phyloP scores from a whole-genome alignment of 192 early-diverging fungal species.

The Endogone sp. region DNA sequence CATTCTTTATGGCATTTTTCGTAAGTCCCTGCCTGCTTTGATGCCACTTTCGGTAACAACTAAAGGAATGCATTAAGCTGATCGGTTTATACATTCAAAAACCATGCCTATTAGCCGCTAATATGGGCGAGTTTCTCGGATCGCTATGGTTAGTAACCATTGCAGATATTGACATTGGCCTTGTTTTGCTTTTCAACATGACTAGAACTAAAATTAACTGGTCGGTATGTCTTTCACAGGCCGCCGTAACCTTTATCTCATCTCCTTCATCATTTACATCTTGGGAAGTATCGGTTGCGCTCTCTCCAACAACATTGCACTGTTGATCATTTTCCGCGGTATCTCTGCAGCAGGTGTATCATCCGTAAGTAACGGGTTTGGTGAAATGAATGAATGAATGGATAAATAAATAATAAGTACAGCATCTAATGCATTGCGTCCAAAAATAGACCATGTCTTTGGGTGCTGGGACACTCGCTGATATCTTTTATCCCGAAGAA shows the following conservation, averaged over 20 bases:
- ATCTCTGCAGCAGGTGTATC: not conserved
- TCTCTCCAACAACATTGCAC: slow-evolving; percentile 11
- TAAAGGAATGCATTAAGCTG: no score
- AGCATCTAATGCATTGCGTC: no score
- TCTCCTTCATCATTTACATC: slow-evolving; percentile 21
- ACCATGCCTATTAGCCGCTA: slow-evolving; percentile 16
- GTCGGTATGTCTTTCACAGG: no score
- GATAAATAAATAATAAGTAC: no score
- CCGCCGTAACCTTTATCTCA: slow-evolving; percentile 22
- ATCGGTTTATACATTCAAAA: not conserved
- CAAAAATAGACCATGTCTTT: no score
- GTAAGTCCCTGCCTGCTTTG: not conserved
- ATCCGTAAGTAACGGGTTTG: no score
- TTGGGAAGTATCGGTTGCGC: slow-evolving; percentile 21
- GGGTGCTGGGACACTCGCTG: slow-evolving; percentile 30
- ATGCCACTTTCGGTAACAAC: no score
- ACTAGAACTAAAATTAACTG: no score
- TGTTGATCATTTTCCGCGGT: slow-evolving; percentile 17
- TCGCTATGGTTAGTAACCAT: slow-evolving; percentile 19
- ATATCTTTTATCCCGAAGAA: slow-evolving; percentile 21
- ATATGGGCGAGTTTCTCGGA: slow-evolving; percentile 31
- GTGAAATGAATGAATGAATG: no score
- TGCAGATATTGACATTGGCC: no score
- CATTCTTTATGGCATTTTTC: not conserved
- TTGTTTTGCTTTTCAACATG: no score